These are phyloP conservation scores for Calvatia gigantea DNA, from an alignment of 768 basidiomycete genomes.

Conservation along the genomic window DNA sequence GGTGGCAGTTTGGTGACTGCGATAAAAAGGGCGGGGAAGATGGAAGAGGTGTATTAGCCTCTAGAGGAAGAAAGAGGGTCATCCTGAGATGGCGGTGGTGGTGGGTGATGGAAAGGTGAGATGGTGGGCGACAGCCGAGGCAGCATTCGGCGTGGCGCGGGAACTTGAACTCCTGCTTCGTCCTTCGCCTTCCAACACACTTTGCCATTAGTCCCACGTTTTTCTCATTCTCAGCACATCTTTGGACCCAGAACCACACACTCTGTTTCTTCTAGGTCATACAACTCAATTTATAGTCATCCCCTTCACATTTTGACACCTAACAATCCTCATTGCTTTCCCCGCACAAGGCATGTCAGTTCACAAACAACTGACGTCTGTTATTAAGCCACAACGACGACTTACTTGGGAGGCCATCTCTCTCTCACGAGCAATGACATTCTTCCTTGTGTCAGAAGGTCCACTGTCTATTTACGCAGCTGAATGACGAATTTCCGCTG, in stretches of 20 bases:
- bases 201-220: not conserved
- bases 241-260: not conserved
- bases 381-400: no score
- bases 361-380: no score
- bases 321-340: no score
- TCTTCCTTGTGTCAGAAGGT: no score
- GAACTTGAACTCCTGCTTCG: not conserved
- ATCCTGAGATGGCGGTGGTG: constrained; percentile 28
- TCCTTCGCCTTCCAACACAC: not conserved
- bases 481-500: no score
- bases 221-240: not conserved
- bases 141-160: constrained; percentile 12
- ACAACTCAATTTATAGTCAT: no score
- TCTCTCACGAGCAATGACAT: no score
- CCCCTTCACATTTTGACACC: no score
- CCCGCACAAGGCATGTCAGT: no score
- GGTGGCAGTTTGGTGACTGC: constrained; percentile 38
- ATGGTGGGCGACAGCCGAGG: constrained; percentile 8
- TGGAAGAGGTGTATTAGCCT: constrained; percentile 42
- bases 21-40: constrained; percentile 54
- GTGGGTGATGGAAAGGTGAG: constrained; percentile 7
- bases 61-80: constrained; percentile 66
- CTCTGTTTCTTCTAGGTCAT: no score
- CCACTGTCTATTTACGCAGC: no score
- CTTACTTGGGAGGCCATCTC: no score